These are phyloP conservation scores for Suillus subaureus DNA, from an alignment of 768 basidiomycete species.

Conservation along the genomic window DNA sequence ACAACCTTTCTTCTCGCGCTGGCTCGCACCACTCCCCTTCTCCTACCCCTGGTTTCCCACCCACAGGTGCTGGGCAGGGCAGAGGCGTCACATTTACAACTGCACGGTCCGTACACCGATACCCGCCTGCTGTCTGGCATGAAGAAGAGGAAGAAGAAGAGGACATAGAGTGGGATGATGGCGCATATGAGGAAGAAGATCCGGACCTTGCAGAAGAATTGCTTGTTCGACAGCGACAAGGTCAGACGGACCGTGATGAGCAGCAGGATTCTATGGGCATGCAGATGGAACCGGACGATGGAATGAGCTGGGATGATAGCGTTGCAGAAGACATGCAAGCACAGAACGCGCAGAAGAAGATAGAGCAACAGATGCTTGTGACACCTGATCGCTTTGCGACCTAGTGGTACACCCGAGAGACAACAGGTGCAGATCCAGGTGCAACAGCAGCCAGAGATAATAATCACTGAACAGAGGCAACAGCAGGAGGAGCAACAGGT, in stretches of 20 bases:
- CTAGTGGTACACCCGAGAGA: conserved; percentile 32
- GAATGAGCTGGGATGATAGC: conserved; percentile 85
- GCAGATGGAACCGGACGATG: conserved; percentile 75
- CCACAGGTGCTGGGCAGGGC: conserved; percentile 25
- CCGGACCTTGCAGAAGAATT: conserved; percentile 60
- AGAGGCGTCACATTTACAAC: conserved; percentile 74
- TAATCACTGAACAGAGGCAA: conserved; percentile 36
- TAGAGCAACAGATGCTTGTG: conserved; percentile 20
- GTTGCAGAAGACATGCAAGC: conserved; percentile 55
- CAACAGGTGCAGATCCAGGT: conserved; percentile 32
- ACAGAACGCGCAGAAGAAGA: conserved; percentile 30
- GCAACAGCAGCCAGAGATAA: conserved; percentile 31
- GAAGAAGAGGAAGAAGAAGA: conserved; percentile 70
- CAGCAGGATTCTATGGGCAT: conserved; percentile 33
- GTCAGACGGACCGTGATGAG: conserved; percentile 32
- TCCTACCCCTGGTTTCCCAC: conserved; percentile 41
- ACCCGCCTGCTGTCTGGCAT: conserved; percentile 82
- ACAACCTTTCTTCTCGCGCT: conserved; percentile 49
- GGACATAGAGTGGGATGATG: conserved; percentile 60
- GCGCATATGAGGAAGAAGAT: conserved; percentile 72
- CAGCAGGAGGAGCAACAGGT: conserved; percentile 37
- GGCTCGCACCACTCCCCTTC: conserved; percentile 53
- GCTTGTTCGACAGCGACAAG: conserved; percentile 42
- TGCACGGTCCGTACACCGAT: conserved; percentile 67
- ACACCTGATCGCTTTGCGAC: conserved; percentile 40